Evolutionary conservation across 2,329 filamentous ascomycete species (phyloP), one percentile per base, ranked within the genome.

Genomic region (Scorias spongiosa): DNA sequence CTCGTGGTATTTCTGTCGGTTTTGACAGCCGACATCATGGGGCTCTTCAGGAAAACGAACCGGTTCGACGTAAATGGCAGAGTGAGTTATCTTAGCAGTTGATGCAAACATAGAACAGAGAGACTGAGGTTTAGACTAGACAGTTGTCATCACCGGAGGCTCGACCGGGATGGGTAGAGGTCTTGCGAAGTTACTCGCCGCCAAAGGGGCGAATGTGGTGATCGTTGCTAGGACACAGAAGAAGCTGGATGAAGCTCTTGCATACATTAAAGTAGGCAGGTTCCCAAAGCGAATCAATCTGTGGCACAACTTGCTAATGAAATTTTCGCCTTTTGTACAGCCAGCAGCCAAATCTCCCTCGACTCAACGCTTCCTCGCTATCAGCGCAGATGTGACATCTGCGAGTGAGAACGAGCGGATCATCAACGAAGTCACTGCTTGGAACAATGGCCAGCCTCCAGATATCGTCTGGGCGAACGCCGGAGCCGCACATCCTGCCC

Each of bases 401-500:
- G 68, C 78, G 42, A 69, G 75, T 46, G 88, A 88, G 57, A 84
- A 84, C 42, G 67, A 69, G 2, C 69, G 76, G 36, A 69, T 94
- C 34, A 66, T 96, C 42, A 67, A 70, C 32, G 78, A 93, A 61
- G 80, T 80, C 40, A 82, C 75, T 2, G 63, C 69, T 17, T 94
- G 87, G 87, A 95, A 95, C 66, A 67, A 78, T 50, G 78, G 75
- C 44, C 61, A 67, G 18, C 63, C 79, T 26, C 84, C 85, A 0
- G 89, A 96, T 59, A 72, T 95, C 45, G 83, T 96, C 29, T 96
- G 91, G 87, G 88, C 85, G 59, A 75, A 87, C 42, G 89, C 89
- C 2, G 89, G 89, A 47, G 70, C 75, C 50, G 75, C 83, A 5
- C 71, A 69, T 12, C 88, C 88, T 0, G 72, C 76, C 30, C 80